Conservation (phyloP, 2,329 filamentous ascomycete species). For the Phaeosphaeriaceae sp. region DNA sequence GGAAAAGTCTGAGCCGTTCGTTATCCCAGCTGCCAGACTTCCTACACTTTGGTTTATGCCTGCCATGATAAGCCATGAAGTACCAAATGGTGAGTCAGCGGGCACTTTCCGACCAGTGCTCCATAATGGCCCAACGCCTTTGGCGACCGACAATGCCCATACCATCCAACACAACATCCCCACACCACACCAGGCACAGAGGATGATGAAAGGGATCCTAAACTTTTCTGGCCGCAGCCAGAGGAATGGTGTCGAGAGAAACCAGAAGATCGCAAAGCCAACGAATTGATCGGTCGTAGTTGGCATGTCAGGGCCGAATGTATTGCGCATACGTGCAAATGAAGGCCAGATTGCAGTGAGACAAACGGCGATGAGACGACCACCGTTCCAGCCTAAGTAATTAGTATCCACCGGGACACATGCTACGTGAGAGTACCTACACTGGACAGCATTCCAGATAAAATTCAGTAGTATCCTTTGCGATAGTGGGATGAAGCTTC, state of each 20-base stretch:
- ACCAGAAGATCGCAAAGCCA: constrained; percentile 45
- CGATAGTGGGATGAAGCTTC: constrained; percentile 56
- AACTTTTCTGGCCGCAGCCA: constrained; percentile 59
- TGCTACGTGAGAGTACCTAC: constrained; percentile 35
- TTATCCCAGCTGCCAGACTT: constrained; percentile 50
- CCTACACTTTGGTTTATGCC: constrained; percentile 55
- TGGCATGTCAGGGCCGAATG: constrained; percentile 40
- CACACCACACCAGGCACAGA: constrained; percentile 52
- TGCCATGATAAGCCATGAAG: constrained; percentile 55
- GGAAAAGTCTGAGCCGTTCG: constrained; percentile 54
- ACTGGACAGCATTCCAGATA: constrained; percentile 59
- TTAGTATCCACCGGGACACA: constrained; percentile 4
- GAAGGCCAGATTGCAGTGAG: constrained; percentile 47
- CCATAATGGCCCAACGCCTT: constrained; percentile 55
- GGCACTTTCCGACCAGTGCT: constrained; percentile 47
- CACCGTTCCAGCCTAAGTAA: constrained; percentile 44
- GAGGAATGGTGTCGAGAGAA: constrained; percentile 52
- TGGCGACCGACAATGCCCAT: constrained; percentile 54
- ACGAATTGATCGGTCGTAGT: constrained; percentile 46
- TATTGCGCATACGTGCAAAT: constrained; percentile 43
- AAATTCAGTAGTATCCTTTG: constrained; percentile 59
- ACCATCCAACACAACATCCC: constrained; percentile 57
- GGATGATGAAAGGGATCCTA: constrained; percentile 55
- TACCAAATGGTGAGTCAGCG: constrained; percentile 44
- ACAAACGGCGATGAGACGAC: constrained; percentile 42